Conservation (phyloP, 2,329 filamentous ascomycete genomes). For the Hypoxylon sp. region DNA sequence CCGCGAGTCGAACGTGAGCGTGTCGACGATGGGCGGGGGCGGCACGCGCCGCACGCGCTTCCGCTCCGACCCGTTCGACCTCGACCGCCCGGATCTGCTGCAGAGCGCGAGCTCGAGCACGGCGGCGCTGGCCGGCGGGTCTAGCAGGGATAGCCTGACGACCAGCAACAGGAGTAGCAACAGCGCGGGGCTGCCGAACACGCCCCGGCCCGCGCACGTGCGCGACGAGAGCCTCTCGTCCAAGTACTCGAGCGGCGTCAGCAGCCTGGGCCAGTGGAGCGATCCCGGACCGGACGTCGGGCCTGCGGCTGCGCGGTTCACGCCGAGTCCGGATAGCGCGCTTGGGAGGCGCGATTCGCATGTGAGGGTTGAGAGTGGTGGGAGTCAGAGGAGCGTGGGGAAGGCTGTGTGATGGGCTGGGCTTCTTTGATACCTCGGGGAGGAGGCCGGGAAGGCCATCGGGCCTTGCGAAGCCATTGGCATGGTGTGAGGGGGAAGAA, state of each 20-base stretch:
- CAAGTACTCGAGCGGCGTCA: slow-evolving; percentile 60
- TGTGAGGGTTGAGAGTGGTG: slow-evolving; percentile 36
- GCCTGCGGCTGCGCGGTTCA: slow-evolving; percentile 45
- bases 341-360: slow-evolving; percentile 21
- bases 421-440: background rate
- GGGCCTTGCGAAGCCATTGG: background rate
- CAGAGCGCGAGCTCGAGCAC: slow-evolving; percentile 35
- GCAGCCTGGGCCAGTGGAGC: slow-evolving; percentile 57
- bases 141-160: slow-evolving; percentile 31
- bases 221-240: slow-evolving; percentile 52
- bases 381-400: slow-evolving; percentile 45
- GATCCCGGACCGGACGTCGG: slow-evolving; percentile 65
- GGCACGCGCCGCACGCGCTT: slow-evolving; percentile 60
- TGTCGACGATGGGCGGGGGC: slow-evolving; percentile 52
- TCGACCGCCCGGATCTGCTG: slow-evolving; percentile 62
- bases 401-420: slow-evolving; percentile 48
- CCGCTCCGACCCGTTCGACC: slow-evolving; percentile 70
- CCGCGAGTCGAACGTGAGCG: slow-evolving; percentile 54
- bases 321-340: slow-evolving; percentile 36
- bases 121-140: slow-evolving; percentile 42
- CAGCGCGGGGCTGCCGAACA: slow-evolving; percentile 32
- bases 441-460: no score
- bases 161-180: slow-evolving; percentile 35
- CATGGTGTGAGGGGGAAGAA: background rate
- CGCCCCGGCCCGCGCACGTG: slow-evolving; percentile 47